Percentiles rank a stretch among this genome's conserved stretches.
Evolutionary conservation across 2,329 filamentous ascomycete species (phyloP).

Genomic region (Fusarium verticillioides): DNA sequence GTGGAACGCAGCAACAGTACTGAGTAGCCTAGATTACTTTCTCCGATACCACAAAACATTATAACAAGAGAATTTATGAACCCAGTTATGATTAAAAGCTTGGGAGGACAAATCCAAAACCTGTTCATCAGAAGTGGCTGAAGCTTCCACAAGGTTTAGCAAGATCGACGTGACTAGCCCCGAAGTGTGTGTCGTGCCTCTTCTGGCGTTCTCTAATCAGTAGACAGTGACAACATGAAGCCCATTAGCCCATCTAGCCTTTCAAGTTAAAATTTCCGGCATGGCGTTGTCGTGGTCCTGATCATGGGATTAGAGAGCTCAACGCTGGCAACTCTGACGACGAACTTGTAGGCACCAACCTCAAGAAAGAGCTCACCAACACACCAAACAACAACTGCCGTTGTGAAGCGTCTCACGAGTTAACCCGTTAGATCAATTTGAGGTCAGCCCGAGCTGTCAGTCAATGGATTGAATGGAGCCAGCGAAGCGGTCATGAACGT

Average conservation of each 20-base stretch:
- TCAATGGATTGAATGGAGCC: slow-evolving; percentile 27
- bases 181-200: slow-evolving; percentile 14
- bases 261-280: slow-evolving; percentile 22
- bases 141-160: slow-evolving; percentile 24
- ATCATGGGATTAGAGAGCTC: slow-evolving; percentile 4
- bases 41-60: neutral
- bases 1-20: slow-evolving; percentile 7
- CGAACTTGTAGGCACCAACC: neutral
- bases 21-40: neutral
- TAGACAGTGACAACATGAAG: slow-evolving; percentile 27
- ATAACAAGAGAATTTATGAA: neutral
- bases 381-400: slow-evolving; percentile 12
- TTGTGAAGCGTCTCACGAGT: slow-evolving; percentile 8
- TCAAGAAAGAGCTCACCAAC: slow-evolving; percentile 25
- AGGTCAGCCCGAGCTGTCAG: slow-evolving; percentile 15
- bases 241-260: neutral
- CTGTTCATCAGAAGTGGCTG: slow-evolving; percentile 22
- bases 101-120: slow-evolving; percentile 15
- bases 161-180: slow-evolving; percentile 29
- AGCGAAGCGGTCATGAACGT: slow-evolving; percentile 32
- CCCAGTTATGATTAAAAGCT: slow-evolving; percentile 5
- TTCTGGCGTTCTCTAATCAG: slow-evolving; percentile 14
- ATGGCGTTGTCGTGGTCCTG: slow-evolving; percentile 4
- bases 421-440: slow-evolving; percentile 16
- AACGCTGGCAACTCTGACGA: slow-evolving; percentile 11